phyloP scores from a whole-genome alignment of 2,329 filamentous ascomycete genomes.

The Diaporthe australafricana region DNA sequence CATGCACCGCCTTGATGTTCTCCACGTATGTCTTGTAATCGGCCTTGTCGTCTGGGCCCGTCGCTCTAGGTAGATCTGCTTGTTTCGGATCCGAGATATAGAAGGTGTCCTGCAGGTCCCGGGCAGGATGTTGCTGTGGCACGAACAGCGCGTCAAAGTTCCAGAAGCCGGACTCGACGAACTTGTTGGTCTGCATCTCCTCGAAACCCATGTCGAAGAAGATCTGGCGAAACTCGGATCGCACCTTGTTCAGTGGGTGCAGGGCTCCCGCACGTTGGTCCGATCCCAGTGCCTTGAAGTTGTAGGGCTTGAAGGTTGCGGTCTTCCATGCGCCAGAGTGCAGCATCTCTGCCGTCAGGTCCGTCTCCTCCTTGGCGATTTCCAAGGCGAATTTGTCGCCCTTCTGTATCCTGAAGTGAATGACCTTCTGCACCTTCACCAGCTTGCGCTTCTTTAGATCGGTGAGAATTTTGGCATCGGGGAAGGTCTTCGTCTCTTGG shows the following conservation, averaged over 20 bases:
- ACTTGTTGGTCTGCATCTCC: slow-evolving; percentile 96
- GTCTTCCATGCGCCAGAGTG: slow-evolving; percentile 90
- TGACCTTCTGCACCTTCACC: slow-evolving; percentile 83
- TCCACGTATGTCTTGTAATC: slow-evolving; percentile 91
- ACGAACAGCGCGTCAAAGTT: slow-evolving; percentile 98
- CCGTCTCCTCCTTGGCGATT: slow-evolving; percentile 92
- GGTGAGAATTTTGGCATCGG: slow-evolving; percentile 79
- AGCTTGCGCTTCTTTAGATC: slow-evolving; percentile 96
- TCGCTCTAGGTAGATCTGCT: slow-evolving; percentile 75
- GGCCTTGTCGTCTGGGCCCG: slow-evolving; percentile 64
- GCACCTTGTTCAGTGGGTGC: slow-evolving; percentile 90
- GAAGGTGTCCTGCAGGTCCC: slow-evolving; percentile 98
- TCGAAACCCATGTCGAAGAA: slow-evolving; percentile 99
- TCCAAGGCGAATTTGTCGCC: slow-evolving; percentile 89
- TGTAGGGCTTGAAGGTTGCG: slow-evolving; percentile 84
- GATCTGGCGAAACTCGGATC: slow-evolving; percentile 94
- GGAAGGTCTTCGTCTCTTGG: slow-evolving; percentile 74
- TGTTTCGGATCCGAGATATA: slow-evolving; percentile 88
- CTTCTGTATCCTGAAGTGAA: slow-evolving; percentile 86
- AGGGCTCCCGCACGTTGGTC: slow-evolving; percentile 71
- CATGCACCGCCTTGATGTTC: slow-evolving; percentile 87
- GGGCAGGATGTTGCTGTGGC: slow-evolving; percentile 96
- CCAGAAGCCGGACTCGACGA: slow-evolving; percentile 98
- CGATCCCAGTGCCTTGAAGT: slow-evolving; percentile 65
- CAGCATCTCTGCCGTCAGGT: slow-evolving; percentile 94